Conservation (phyloP, 768 basidiomycete species). For the Psilocybe sp. region DNA sequence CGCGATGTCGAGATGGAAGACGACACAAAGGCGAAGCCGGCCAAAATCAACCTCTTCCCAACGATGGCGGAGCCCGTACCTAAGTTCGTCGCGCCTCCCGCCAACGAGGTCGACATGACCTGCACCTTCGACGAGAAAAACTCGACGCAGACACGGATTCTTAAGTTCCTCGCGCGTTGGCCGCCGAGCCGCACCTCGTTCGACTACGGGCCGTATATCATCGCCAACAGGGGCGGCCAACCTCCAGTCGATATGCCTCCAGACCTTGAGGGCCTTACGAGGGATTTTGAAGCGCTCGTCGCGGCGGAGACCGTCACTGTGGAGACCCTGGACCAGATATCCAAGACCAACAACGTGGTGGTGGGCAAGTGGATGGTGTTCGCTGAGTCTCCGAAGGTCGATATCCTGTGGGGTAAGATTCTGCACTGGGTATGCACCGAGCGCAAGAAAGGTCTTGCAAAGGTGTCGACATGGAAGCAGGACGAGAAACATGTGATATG, state of each 20-base stretch:
- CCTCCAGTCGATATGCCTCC: background rate
- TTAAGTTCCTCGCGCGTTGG: conserved; percentile 31
- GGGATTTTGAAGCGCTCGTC: conserved; percentile 17
- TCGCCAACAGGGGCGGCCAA: conserved; percentile 23
- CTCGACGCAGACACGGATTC: conserved; percentile 19
- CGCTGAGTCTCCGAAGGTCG: conserved; percentile 24
- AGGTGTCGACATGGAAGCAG: conserved; percentile 34
- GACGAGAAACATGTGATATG: conserved; percentile 33
- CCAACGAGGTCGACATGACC: conserved; percentile 11
- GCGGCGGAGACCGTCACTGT: conserved; percentile 23
- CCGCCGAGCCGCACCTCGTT: conserved; percentile 34
- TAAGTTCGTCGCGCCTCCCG: conserved; percentile 16
- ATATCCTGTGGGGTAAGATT: conserved; percentile 33
- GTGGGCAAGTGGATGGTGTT: conserved; percentile 40
- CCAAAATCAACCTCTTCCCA: conserved; percentile 3
- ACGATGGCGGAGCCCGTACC: conserved; percentile 4
- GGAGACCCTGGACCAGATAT: conserved; percentile 30
- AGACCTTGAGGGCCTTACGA: conserved; percentile 15
- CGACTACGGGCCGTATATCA: conserved; percentile 32
- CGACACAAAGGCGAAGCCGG: conserved; percentile 3
- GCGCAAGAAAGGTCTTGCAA: conserved; percentile 25
- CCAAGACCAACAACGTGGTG: conserved; percentile 27
- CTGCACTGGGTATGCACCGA: conserved; percentile 25
- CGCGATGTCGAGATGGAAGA: conserved; percentile 12
- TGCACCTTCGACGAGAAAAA: conserved; percentile 22